A percentile compares a stretch with the other conserved stretches of the same genome.
These are phyloP conservation scores for Microbotryomycetes sp. DNA, from an alignment of 1,284 basidiomycete species.

Conservation along the genomic window DNA sequence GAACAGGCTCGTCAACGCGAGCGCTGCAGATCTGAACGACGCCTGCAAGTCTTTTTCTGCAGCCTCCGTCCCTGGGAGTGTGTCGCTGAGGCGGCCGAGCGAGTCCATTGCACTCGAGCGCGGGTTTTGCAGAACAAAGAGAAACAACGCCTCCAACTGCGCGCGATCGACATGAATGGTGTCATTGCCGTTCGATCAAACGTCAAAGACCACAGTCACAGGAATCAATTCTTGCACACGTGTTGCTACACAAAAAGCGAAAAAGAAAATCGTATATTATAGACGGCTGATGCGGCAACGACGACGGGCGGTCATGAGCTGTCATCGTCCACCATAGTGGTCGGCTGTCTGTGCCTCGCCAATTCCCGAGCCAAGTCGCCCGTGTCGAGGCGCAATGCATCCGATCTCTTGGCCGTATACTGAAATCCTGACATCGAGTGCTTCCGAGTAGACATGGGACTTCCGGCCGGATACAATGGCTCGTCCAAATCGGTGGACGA, in stretches of 20 bases:
- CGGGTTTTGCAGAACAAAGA: neutral
- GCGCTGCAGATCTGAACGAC: conserved; percentile 21
- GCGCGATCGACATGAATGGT: neutral
- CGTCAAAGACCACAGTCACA: no score
- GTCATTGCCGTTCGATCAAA: no score
- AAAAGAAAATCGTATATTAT: neutral
- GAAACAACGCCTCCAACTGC: neutral
- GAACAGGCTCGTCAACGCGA: conserved; percentile 27
- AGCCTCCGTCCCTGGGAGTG: conserved; percentile 11
- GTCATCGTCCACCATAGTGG: neutral
- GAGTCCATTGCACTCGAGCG: conserved; percentile 16
- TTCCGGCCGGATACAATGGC: neutral
- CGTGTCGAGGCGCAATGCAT: neutral
- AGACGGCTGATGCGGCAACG: no score
- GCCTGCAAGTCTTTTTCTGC: conserved; percentile 8
- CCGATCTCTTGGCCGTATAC: neutral
- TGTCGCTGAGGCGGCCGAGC: conserved; percentile 14
- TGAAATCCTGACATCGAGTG: neutral
- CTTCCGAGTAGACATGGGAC: neutral
- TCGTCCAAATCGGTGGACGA: neutral
- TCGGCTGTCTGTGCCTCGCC: neutral
- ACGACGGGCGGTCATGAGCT: neutral
- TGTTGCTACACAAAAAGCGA: neutral
- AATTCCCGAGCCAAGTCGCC: neutral
- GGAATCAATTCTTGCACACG: no score